Base-by-base conservation (phyloP, 768 basidiomycete species). In the Rubroboletus satanas region DNA sequence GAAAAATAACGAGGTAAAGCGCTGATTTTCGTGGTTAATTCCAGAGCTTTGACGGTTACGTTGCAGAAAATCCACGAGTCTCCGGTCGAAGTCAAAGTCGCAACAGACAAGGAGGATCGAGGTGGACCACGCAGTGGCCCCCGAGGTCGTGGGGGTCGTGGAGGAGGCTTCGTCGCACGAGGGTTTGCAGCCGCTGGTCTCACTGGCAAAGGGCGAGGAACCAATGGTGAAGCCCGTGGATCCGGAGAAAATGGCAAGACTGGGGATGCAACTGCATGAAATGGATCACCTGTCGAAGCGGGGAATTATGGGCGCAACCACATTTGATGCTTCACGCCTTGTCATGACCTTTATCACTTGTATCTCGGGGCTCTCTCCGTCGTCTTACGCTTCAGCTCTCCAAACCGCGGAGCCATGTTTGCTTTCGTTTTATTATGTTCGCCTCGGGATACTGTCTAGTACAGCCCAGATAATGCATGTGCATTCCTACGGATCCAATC, bases 111-210 rank as follows among this genome's bases (percentile, higher is more conserved):
- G 54, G 77, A 77, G 32, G 73, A 60, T 65, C 76, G 56, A 66
- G 71, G 55, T 57, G 63, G 77, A 21, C 62, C 70, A 15, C 75
- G 82, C 21, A 76, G 82, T 15, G 78, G 86, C 3, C 79, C 80
- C 3, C 77, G 85, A 28, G 79, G 82, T 21, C 80, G 79, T 2
- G 76, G 79, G 11, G 74, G 77, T 18, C 63, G 75, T 7, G 73
- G 79, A 12, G 73, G 79, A 12, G 66, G 59, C 8, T 90, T 77
- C 62, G 84, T 80, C n/a, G 78, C 82, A 12, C 75, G 88, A 55
- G 82, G 82, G 12, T 79, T 90, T 50, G 80, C 83, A 5, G 83
- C 84, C 9, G 89, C 87, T 15, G 90, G 90, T 4, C 72, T 92
- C 59, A 84, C 72, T 23, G 39, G 44, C 15, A 70, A 67, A 52